A percentile compares a stretch with the other conserved stretches of the same genome.
Conservation (phyloP, 1,139 yeast genomes). For the Diutina ranongensis region DNA sequence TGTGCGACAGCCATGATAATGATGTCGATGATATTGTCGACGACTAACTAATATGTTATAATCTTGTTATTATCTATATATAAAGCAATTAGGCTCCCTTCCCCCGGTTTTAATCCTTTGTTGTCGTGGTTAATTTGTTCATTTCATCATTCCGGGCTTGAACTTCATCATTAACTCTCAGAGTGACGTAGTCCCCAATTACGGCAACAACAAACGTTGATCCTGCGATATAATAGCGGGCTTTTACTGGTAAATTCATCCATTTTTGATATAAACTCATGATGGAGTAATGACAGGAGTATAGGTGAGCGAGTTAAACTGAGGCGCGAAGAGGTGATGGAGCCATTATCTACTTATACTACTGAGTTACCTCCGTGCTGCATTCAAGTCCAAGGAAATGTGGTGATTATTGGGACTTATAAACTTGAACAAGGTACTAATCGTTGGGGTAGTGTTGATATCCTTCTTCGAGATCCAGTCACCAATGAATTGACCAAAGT, state of each 20-base stretch:
- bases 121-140: slow-evolving; percentile 17
- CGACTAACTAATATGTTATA: too few relatives aligned
- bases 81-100: too few relatives aligned
- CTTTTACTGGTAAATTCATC: slow-evolving; percentile 38
- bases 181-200: slow-evolving; percentile 37
- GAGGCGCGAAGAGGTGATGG: neutral
- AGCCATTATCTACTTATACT: neutral
- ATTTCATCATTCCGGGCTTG: slow-evolving; percentile 30
- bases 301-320: neutral
- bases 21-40: too few relatives aligned
- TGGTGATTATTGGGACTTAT: slow-evolving; percentile 67
- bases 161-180: slow-evolving; percentile 35
- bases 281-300: too few relatives aligned
- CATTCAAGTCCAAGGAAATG: slow-evolving; percentile 43
- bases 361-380: slow-evolving; percentile 67
- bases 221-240: slow-evolving; percentile 40
- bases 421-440: slow-evolving; percentile 44
- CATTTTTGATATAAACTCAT: slow-evolving; percentile 35
- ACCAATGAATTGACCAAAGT: slow-evolving; percentile 25
- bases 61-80: too few relatives aligned
- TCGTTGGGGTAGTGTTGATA: slow-evolving; percentile 67
- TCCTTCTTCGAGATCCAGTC: neutral
- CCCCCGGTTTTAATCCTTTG: too few relatives aligned
- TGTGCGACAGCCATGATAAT: too few relatives aligned
- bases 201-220: slow-evolving; percentile 44